Percentiles rank a stretch among this genome's conserved stretches.
Evolutionary conservation across 2,329 filamentous ascomycete genomes (phyloP).

Genomic region (Microsporum audouinii): DNA sequence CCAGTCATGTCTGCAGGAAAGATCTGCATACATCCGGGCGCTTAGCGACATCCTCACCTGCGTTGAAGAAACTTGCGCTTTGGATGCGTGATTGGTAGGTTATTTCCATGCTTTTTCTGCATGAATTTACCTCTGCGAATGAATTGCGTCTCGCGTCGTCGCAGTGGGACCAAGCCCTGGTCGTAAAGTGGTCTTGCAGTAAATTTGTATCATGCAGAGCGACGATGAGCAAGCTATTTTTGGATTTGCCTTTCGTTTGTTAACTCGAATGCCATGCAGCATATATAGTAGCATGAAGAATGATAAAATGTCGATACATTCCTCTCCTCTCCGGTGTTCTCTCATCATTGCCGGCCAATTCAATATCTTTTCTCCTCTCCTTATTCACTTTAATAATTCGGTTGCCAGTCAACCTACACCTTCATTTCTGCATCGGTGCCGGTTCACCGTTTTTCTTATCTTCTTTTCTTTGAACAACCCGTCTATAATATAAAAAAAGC

Average conservation of each 20-base stretch:
- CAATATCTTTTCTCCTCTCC: not conserved
- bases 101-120: not conserved
- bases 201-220: not conserved
- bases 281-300: not conserved
- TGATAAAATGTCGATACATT: not conserved
- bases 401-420: not conserved
- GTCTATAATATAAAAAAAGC: too few relatives aligned
- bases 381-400: not conserved
- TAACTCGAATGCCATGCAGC: not conserved
- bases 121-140: not conserved
- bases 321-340: not conserved
- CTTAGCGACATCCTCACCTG: not conserved
- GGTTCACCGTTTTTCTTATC: not conserved
- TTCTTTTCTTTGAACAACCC: too few relatives aligned
- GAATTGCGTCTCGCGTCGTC: not conserved
- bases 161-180: not conserved
- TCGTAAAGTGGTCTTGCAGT: not conserved
- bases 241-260: not conserved
- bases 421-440: not conserved
- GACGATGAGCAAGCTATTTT: not conserved
- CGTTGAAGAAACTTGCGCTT: not conserved
- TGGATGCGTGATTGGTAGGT: not conserved
- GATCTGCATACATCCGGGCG: not conserved
- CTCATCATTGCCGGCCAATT: not conserved
- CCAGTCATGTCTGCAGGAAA: conserved; percentile 1